A percentile compares a stretch with the other conserved stretches of the same genome.
phyloP scores from a whole-genome alignment of 116 monocot genomes.

The Phalaenopsis hybrid region DNA sequence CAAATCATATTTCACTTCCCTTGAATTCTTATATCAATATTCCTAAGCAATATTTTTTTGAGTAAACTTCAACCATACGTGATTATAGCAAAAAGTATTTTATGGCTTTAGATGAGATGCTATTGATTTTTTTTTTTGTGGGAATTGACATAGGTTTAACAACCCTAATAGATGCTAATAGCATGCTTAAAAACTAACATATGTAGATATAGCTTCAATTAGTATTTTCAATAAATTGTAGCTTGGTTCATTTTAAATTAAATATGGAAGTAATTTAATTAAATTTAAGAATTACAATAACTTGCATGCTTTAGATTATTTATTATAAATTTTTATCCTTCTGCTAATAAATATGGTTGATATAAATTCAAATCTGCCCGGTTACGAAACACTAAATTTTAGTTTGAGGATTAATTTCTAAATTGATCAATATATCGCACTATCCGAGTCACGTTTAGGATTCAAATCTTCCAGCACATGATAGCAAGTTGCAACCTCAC shows the following conservation, averaged over 20 bases:
- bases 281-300: too few species aligned
- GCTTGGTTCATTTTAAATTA: neutral
- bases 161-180: neutral
- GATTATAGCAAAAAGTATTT: neutral
- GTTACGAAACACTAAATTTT: too few species aligned
- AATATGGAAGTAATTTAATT: too few species aligned
- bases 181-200: neutral
- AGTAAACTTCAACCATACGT: neutral
- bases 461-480: too few species aligned
- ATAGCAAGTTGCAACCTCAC: too few species aligned
- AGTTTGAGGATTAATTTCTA: too few species aligned
- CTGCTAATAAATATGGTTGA: too few species aligned
- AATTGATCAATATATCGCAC: too few species aligned
- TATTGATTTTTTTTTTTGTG: neutral
- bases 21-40: neutral
- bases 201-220: neutral
- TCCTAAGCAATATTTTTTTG: neutral
- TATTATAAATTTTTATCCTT: too few species aligned
- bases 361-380: too few species aligned
- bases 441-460: too few species aligned
- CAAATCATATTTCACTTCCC: neutral
- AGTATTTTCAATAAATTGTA: neutral
- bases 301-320: too few species aligned
- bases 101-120: neutral
- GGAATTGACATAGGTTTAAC: neutral